Evolutionary conservation across 139 green algal genomes (phyloP), one percentile per base, ranked within the genome.

Genomic region (Chlorella sp.): DNA sequence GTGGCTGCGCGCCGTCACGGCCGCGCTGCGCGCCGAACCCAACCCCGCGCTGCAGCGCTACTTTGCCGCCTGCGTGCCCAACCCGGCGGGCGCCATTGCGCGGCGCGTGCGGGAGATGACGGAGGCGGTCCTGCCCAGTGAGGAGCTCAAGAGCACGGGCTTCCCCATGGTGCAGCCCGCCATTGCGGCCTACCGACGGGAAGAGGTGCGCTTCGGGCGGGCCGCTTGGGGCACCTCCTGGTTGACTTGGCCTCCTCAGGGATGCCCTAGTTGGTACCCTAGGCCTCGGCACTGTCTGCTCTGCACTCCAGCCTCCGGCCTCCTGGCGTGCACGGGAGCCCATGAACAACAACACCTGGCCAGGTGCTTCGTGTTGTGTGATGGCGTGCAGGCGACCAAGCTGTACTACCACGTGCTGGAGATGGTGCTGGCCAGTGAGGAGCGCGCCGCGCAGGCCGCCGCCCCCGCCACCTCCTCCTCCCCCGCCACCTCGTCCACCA

Each of bases 361-460:
- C n/a, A n/a, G n/a, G n/a, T n/a, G n/a, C n/a, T n/a, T n/a, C n/a
- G n/a, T n/a, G n/a, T n/a, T n/a, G n/a, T n/a, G n/a, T n/a, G n/a
- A 77, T 62, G 71, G 29, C 2, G 20, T 42, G 71, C 76, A 92
- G 74, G 81, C 78, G 1, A 34, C 83, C 29, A 88, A 87, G 76
- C 77, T 94, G 34, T 94, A 92, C 81, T 90, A 82, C 59, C 73
- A 78, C 22, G 79, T 88, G 62, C 85, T 94, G 61, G 77, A 85
- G 26, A 32, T 42, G n/a, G 82, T 94, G 32, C 64, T 92, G 60
- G 31, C 20, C 0, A 55, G 42, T 55, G 42, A 55, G 42, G 42
- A 55, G 42, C 42, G 42, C 10, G 42, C 17, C 10, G 42, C 42
- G 42, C n/a, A n/a, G n/a, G n/a, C n/a, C n/a, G n/a, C n/a, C n/a